Evolutionary conservation across 371 early-diverging fungal species (phyloP), one percentile per base, ranked within the genome.

Genomic region (Lichtheimia ornata): DNA sequence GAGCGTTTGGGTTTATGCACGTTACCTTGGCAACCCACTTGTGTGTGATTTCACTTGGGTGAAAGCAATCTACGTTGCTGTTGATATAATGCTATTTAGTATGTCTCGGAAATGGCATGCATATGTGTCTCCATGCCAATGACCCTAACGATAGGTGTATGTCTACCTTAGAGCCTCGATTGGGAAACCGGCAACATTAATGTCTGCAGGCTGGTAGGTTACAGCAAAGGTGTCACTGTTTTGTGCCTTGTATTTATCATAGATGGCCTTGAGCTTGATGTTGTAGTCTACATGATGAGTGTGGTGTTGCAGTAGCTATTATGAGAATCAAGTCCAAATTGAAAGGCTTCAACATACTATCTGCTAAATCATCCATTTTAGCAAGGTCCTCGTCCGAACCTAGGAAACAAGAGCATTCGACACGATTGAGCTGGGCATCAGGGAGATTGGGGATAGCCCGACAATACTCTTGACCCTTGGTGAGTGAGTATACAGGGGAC

Each of bases 41-140:
- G 13, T 63, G 63, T 0, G 54, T 44, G 11, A 49, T 56, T 13
- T 44, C 25, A 20, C 58, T 58, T 51, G 63, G 63, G 52, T 63
- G 63, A 18, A 63, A 63, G 20, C 63, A 63, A 17, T 63, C 63
- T 17, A 58, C 43, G 24, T 63, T 63, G 25, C 63, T 63, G n/a
- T 3, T 11, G 17, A 12, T 17, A 11, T 40, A 49, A 11, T 11
- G 11, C 11, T 35, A 35, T 35, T 35, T 35, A 35, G 35, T 11
- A 35, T 35, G 35, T 35, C 11, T 35, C 43, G 5, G 11, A 11
- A 4, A 17, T 13, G 42, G 11, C 27, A 18, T n/a, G 11, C 27
- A 18, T n/a, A 35, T 51, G 12, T 22, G 13, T 4, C 3, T 51
- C 22, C 15, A 18, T 9, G n/a, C 22, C 13, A 45, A 5, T 45